Evolutionary conservation across 805 yeast genomes (phyloP), one percentile per base, ranked within the genome.

Genomic region (Nakazawaea laoshanensis): DNA sequence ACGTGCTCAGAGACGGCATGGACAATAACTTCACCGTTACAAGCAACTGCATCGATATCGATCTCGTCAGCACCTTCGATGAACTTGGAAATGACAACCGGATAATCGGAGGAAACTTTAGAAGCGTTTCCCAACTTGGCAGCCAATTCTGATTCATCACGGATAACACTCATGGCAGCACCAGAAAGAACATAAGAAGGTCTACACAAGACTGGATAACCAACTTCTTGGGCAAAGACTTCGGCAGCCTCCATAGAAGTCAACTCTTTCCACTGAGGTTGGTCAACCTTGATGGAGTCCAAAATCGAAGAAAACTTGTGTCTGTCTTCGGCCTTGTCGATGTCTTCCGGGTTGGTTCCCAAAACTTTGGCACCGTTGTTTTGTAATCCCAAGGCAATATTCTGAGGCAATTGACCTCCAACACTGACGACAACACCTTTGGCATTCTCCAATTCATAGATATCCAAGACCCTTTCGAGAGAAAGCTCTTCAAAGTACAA

Each of bases 361-460:
- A 92, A 67, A 29, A 89, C 85, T 38, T 80, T 77, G 47, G 95
- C 94, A 42, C 92, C 92, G 43, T 80, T 70, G 32, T 74, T 57
- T 63, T 85, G 94, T 47, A 89, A 68, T 39, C 70, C 61, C 48
- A 92, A 69, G 4, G 97, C 98, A 57, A 92, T 92, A 67, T 92
- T 89, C 65, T 89, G 96, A 31, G 98, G 96, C 44, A 88, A 69
- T 69, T 89, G 98, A 48, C 98, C 98, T 57, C 98, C 98, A 46
- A 89, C 95, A 37, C 94, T 81, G 35, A 92, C 94, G 45, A 89
- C 88, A 44, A 88, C 94, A 44, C 96, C 97, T 47, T 74, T 68
- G 22, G 97, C 75, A 39, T 70, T 61, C 64, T 89, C 98, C 49
- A 89, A 68, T 63, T 89, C 97, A 56, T 89, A 89, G 47, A 89